These are phyloP conservation scores for Forsythia viridissima DNA, from an alignment of 257 asterid species.

Conservation along the genomic window DNA sequence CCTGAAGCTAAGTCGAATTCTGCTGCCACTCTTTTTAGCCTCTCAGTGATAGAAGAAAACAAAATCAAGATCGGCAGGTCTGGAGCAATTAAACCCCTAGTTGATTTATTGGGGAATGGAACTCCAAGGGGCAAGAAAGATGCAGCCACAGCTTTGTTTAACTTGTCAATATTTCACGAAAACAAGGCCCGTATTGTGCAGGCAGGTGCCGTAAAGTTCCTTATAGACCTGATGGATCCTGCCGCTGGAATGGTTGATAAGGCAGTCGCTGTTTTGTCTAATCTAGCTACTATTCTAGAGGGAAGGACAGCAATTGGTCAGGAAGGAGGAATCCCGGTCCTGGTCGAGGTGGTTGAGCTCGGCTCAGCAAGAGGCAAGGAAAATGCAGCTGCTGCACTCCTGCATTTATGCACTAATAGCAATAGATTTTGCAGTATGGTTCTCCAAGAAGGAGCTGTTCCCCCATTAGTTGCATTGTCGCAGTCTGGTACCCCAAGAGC, in stretches of 20 bases:
- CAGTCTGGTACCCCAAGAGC: constrained; percentile 91
- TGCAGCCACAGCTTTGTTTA: constrained; percentile 68
- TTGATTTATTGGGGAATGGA: constrained; percentile 78
- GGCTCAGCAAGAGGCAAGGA: constrained; percentile 91
- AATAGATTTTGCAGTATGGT: constrained; percentile 68
- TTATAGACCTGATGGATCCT: constrained; percentile 89
- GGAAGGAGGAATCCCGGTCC: constrained; percentile 69
- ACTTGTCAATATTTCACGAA: constrained; percentile 70
- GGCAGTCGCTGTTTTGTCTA: constrained; percentile 80
- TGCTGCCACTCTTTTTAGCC: constrained; percentile 92
- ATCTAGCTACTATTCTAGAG: constrained; percentile 78
- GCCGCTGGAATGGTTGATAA: constrained; percentile 93
- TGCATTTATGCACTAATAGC: constrained; percentile 79
- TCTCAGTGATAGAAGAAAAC: constrained; percentile 78
- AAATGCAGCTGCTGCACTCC: constrained; percentile 92
- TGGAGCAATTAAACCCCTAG: constrained; percentile 81
- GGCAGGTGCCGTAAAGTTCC: constrained; percentile 86
- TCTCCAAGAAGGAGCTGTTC: constrained; percentile 89
- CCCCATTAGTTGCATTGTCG: constrained; percentile 81
- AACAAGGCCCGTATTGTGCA: constrained; percentile 74
- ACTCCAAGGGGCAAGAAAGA: constrained; percentile 91
- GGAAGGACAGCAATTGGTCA: constrained; percentile 74
- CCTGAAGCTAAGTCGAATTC: constrained; percentile 90
- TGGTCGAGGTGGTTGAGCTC: constrained; percentile 90
- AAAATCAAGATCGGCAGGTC: constrained; percentile 76